phyloP scores from a whole-genome alignment of 164 flowering plant genomes.

The Chimonanthus praecox region DNA sequence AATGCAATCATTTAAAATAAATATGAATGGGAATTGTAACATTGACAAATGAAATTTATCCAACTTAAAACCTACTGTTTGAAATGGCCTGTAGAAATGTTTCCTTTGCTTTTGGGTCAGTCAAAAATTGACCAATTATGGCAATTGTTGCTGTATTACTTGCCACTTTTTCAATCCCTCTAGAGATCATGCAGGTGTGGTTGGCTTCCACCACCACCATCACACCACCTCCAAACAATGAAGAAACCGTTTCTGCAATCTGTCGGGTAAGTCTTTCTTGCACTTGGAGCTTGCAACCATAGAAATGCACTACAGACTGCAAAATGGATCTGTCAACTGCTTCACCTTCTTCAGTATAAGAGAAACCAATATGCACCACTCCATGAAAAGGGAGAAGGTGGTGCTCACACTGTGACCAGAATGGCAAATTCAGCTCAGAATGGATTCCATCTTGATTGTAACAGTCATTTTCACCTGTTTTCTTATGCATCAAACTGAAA shows the following conservation, averaged over 20 bases:
- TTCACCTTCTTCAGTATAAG: conserved; percentile 25
- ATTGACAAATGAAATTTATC: conserved; percentile 10
- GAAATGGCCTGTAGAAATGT: conserved; percentile 59
- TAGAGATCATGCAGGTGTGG: conserved; percentile 91
- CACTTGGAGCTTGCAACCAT: conserved; percentile 92
- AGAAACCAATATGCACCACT: conserved; percentile 78
- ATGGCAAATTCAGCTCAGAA: conserved; percentile 61
- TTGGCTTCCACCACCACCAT: conserved; percentile 89
- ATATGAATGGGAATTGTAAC: conserved; percentile 3
- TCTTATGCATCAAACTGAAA: conserved; percentile 5
- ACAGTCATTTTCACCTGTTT: conserved; percentile 11
- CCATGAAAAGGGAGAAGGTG: conserved; percentile 96
- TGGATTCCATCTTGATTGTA: conserved; percentile 23
- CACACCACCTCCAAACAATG: conserved; percentile 53
- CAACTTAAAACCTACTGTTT: conserved; percentile 15
- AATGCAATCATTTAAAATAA: background rate
- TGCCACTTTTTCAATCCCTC: conserved; percentile 91
- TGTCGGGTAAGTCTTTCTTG: conserved; percentile 92
- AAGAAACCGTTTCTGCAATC: conserved; percentile 80
- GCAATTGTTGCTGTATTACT: conserved; percentile 90
- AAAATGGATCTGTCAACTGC: conserved; percentile 43
- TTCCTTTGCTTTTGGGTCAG: conserved; percentile 51
- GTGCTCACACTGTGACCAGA: conserved; percentile 96
- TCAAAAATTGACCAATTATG: conserved; percentile 68
- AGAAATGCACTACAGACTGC: conserved; percentile 70